Conservation (phyloP, 768 basidiomycete genomes). For the Lactifluus rugatus region DNA sequence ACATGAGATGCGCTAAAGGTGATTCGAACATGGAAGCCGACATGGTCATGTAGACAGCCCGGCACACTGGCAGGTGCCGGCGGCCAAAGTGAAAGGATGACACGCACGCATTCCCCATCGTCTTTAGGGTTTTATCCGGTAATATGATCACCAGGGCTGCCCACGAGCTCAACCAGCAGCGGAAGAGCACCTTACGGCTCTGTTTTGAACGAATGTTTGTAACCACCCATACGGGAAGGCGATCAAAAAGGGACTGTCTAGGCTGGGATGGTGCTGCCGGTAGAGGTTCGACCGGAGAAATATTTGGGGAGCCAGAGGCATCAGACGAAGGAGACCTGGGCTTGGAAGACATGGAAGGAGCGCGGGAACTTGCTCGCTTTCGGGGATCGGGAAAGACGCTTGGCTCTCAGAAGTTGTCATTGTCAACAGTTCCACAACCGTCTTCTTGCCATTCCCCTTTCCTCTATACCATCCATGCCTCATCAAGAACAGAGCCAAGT, state of each 20-base stretch:
- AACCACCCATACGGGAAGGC: conserved; percentile 32
- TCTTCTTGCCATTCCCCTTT: too few species aligned
- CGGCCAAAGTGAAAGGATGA: not conserved
- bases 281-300: not conserved
- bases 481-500: too few species aligned
- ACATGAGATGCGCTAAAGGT: not conserved
- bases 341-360: conserved; percentile 7
- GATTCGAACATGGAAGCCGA: not conserved
- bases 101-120: conserved; percentile 35
- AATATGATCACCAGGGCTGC: conserved; percentile 32
- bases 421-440: too few species aligned
- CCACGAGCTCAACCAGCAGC: conserved; percentile 37
- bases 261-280: not conserved
- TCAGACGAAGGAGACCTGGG: not conserved
- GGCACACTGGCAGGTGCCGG: not conserved
- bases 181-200: conserved; percentile 30
- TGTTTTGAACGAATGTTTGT: conserved; percentile 29
- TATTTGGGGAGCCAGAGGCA: not conserved
- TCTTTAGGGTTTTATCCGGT: conserved; percentile 30
- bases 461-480: too few species aligned
- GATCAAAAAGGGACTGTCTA: conserved; percentile 19
- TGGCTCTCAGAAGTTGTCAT: too few species aligned
- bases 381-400: too few species aligned
- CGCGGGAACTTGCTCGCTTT: not conserved
- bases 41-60: not conserved